Evolutionary conservation across 2,329 filamentous ascomycete species (phyloP).

Genomic region (Curvularia eragrostidis): DNA sequence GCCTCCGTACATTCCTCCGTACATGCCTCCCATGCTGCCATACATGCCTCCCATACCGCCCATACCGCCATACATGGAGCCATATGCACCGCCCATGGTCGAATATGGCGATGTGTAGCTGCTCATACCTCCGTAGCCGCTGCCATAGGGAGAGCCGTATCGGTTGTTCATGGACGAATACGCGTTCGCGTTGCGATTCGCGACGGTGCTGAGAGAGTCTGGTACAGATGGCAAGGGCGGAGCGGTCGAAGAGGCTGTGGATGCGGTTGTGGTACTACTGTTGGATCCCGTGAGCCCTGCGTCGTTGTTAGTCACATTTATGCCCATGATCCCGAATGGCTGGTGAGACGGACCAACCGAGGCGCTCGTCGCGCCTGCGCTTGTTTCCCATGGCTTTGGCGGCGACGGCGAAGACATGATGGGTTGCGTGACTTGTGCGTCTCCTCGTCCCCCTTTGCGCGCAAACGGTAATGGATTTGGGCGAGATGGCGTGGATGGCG

Average conservation of each 20-base stretch:
- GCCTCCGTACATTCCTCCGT: conserved; percentile 58
- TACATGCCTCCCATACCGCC: conserved; percentile 51
- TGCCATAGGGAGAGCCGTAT: conserved; percentile 58
- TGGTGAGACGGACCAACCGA: conserved; percentile 45
- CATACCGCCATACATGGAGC: conserved; percentile 51
- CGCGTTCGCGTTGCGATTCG: conserved; percentile 86
- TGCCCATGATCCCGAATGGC: conserved; percentile 20
- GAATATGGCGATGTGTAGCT: conserved; percentile 64
- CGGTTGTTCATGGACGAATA: conserved; percentile 72
- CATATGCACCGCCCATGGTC: conserved; percentile 55
- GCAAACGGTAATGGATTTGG: conserved; percentile 8
- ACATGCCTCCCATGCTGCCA: conserved; percentile 44
- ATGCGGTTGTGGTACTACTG: conserved; percentile 49
- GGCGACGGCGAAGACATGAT: conserved; percentile 73
- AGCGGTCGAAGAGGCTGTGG: conserved; percentile 49
- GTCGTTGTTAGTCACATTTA: conserved; percentile 32
- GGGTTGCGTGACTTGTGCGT: conserved; percentile 19
- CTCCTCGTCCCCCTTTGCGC: conserved; percentile 32
- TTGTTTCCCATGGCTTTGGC: conserved; percentile 96
- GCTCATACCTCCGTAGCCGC: conserved; percentile 57
- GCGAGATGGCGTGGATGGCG: conserved; percentile 17
- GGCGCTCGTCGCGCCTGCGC: conserved; percentile 63
- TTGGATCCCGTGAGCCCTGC: conserved; percentile 45
- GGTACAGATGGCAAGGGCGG: conserved; percentile 84
- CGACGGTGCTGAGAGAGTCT: conserved; percentile 75